Percentiles rank a stretch among this genome's conserved stretches.
These are phyloP conservation scores for Torulaspora microellipsoides DNA, from an alignment of 805 yeast genomes.

Conservation along the genomic window DNA sequence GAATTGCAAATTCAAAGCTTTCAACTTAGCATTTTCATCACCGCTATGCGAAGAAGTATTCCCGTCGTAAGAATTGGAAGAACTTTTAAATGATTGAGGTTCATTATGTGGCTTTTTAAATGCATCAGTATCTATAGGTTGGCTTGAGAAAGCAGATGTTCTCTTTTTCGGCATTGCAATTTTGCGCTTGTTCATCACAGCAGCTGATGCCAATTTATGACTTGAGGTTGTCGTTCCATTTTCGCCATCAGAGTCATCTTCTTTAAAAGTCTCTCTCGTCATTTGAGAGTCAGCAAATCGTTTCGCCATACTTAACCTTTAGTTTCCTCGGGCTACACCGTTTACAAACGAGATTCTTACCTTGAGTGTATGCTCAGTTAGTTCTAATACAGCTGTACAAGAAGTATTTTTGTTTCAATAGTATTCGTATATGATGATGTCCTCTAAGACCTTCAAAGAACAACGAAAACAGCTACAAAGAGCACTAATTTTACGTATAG, in stretches of 20 bases:
- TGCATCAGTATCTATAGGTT: background rate
- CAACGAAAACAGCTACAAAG: no score
- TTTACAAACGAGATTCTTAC: background rate
- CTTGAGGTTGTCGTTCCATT: constrained; percentile 19
- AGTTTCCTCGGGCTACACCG: background rate
- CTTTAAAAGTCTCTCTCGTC: constrained; percentile 44
- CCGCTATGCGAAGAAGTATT: background rate
- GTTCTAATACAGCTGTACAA: no score
- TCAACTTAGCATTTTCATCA: constrained; percentile 46
- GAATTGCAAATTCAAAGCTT: constrained; percentile 64
- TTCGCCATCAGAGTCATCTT: constrained; percentile 36
- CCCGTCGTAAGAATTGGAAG: constrained; percentile 16
- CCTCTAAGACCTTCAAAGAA: no score
- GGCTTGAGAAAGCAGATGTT: constrained; percentile 19
- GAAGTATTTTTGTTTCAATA: no score
- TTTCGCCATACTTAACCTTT: constrained; percentile 44
- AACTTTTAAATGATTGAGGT: constrained; percentile 9
- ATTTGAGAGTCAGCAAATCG: constrained; percentile 65
- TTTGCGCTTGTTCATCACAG: constrained; percentile 62
- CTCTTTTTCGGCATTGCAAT: constrained; percentile 56
- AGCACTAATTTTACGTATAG: no score
- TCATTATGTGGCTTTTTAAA: background rate
- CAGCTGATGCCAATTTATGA: constrained; percentile 48
- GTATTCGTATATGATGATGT: no score
- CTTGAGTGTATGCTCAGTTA: no score